phyloP scores from a whole-genome alignment of 768 basidiomycete species.

The Mycena chlorophos region DNA sequence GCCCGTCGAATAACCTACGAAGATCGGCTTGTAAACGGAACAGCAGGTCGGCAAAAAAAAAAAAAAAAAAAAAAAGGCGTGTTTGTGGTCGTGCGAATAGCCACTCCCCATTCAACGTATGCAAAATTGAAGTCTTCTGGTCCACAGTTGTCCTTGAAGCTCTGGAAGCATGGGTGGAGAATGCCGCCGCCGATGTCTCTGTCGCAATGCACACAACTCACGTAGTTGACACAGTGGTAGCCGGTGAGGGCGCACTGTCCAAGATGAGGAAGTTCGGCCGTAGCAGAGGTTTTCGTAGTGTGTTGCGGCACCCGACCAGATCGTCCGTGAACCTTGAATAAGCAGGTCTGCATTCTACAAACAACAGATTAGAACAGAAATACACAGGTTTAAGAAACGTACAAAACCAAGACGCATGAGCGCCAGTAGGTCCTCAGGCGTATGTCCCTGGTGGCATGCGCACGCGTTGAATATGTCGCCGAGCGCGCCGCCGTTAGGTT shows the following conservation, averaged over 20 bases:
- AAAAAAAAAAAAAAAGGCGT: too few species aligned
- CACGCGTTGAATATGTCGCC: not conserved
- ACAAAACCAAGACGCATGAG: not conserved
- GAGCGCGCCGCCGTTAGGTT: not conserved
- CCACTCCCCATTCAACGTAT: not conserved
- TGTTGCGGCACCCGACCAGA: not conserved
- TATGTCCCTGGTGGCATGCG: not conserved
- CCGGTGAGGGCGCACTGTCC: not conserved
- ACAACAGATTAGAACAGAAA: not conserved
- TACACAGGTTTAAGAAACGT: not conserved
- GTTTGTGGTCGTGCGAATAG: not conserved
- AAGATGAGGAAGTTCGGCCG: not conserved
- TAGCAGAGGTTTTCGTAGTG: not conserved
- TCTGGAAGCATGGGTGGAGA: not conserved
- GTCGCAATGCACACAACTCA: not conserved
- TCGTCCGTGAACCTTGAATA: not conserved
- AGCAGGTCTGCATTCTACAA: not conserved
- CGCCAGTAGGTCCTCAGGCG: not conserved
- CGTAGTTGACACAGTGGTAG: not conserved
- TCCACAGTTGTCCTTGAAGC: not conserved
- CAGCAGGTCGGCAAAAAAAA: too few species aligned
- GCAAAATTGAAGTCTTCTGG: not conserved
- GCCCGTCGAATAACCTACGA: not conserved
- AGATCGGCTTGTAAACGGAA: too few species aligned
- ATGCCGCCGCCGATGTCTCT: not conserved